Conservation (phyloP, 306 rosid genomes). For the Castanea crenata region DNA sequence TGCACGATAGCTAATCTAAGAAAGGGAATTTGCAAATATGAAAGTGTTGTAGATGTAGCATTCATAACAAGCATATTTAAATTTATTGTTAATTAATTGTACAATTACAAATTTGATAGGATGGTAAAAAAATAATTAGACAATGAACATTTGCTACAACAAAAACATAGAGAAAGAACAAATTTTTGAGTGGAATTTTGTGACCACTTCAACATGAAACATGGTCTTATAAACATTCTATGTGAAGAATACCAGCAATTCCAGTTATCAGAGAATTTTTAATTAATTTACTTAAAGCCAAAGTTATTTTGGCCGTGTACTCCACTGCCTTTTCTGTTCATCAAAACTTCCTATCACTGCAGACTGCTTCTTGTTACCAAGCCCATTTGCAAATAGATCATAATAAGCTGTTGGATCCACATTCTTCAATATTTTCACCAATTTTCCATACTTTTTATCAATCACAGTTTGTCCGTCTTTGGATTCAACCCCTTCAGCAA, state of each 20-base stretch:
- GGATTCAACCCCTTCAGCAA: slow-evolving; percentile 55
- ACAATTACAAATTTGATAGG: too few relatives aligned
- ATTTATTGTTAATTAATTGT: too few relatives aligned
- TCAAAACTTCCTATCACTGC: slow-evolving; percentile 71
- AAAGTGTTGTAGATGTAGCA: too few relatives aligned
- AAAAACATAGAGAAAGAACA: background rate
- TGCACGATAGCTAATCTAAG: too few relatives aligned
- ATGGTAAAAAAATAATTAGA: too few relatives aligned
- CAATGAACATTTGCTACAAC: too few relatives aligned
- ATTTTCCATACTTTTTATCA: slow-evolving; percentile 46
- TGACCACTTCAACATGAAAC: slow-evolving; percentile 1
- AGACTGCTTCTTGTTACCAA: slow-evolving; percentile 50
- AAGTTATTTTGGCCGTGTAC: slow-evolving; percentile 26
- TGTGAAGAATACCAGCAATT: background rate
- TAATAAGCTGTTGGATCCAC: slow-evolving; percentile 43
- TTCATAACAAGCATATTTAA: too few relatives aligned
- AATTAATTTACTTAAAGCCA: background rate
- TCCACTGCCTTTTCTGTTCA: slow-evolving; percentile 61
- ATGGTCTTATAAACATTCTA: slow-evolving; percentile 4
- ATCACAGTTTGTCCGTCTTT: slow-evolving; percentile 57
- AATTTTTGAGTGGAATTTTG: slow-evolving; percentile 1
- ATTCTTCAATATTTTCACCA: slow-evolving; percentile 50
- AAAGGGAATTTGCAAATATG: too few relatives aligned
- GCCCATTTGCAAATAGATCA: slow-evolving; percentile 45
- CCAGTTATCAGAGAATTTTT: slow-evolving; percentile 17